Evolutionary conservation across 2,329 filamentous ascomycete genomes (phyloP), one percentile per base, ranked within the genome.

Genomic region (Colletotrichum liriopes): DNA sequence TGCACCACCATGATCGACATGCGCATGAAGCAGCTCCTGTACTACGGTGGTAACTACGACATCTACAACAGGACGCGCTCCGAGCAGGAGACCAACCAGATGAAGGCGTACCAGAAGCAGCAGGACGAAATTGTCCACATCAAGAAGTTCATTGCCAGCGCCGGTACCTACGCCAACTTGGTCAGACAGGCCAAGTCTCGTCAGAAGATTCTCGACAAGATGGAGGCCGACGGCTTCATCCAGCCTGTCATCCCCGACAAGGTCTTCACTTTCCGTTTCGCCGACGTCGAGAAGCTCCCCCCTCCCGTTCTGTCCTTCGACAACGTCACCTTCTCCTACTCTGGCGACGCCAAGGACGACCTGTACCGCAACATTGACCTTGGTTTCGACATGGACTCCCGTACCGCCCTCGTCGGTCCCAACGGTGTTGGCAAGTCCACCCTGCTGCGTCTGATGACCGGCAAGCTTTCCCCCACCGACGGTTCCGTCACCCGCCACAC

Each of bases 11-110:
- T 99, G 96, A 94, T 99, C 79, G 97, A 99, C 81, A 98, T 99
- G 96, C 93, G 96, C 79, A 84, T 89, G 82, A 94, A 93, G 86
- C 87, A 93, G 83, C 93, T 99, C 78, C 85, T 95, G 76, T 99
- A 99, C 93, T 99, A 98, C 82, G 97, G 96, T 90, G 96, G 97
- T 91, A 98, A 99, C 91, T 99, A 98, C 91, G 96, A 99, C 85
- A 95, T 95, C 55, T 96, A 99, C 88, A 87, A 91, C 86, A 99
- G 98, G 93, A 98, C 96, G 64, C 91, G 96, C 74, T 86, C 90
- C 67, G 96, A 99, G 86, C 93, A 98, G 85, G 96, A 99, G 86
- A 92, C 92, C 84, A 99, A 99, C 88, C 96, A 99, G 88, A 94
- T 93, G 91, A 99, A 98, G 90, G 96, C 96, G 75, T 99, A 99